Evolutionary conservation across 106 monocot species (phyloP).

Genomic region (Allium fistulosum): DNA sequence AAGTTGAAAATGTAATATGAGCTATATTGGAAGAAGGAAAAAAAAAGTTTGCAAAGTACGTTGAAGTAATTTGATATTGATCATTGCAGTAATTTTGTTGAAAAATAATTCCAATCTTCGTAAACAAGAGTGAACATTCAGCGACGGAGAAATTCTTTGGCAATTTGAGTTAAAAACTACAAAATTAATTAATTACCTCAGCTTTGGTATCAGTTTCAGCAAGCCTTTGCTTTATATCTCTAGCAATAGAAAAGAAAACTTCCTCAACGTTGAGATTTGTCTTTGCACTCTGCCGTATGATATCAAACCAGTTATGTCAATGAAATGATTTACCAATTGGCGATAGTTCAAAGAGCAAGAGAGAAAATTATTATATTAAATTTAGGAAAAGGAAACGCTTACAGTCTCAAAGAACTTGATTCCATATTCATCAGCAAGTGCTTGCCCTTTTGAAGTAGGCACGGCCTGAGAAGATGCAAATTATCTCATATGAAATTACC

Average conservation of each 20-base stretch:
- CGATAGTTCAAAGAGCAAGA: neutral
- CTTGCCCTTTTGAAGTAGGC: conserved; percentile 54
- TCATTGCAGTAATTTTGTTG: neutral
- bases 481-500: neutral
- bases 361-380: neutral
- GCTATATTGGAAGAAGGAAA: neutral
- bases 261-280: conserved; percentile 62
- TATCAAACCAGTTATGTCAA: neutral
- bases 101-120: neutral
- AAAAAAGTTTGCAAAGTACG: neutral
- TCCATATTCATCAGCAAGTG: conserved; percentile 69
- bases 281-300: conserved; percentile 43
- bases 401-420: conserved; percentile 62
- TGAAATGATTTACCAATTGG: neutral
- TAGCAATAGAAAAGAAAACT: conserved; percentile 64
- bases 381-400: neutral
- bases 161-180: neutral
- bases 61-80: neutral
- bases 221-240: conserved; percentile 65
- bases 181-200: conserved; percentile 20
- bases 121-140: neutral
- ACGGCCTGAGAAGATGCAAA: conserved; percentile 31
- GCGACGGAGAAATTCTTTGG: neutral
- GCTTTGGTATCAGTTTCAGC: conserved; percentile 42
- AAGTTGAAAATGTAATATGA: neutral